Conservation (phyloP, 1,284 basidiomycete species). For the Microstroma glucosiphilum region DNA sequence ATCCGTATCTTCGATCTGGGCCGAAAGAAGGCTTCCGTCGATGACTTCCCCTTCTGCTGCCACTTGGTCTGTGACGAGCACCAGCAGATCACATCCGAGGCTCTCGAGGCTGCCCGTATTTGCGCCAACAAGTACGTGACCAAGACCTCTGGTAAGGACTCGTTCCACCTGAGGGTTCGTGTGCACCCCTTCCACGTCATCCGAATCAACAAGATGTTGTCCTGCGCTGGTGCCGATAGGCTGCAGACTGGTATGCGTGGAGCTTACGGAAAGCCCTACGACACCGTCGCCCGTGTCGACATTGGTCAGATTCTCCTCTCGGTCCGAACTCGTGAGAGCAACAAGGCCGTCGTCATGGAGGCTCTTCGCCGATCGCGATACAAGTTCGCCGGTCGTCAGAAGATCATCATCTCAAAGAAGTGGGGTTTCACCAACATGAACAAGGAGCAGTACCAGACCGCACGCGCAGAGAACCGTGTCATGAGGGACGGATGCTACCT, state of each 20-base stretch:
- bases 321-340: conserved; percentile 83
- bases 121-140: conserved; percentile 99
- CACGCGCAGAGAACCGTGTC: conserved; percentile 66
- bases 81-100: conserved; percentile 92
- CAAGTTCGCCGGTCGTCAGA: conserved; percentile 98
- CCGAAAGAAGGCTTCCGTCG: conserved; percentile 80
- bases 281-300: conserved; percentile 86
- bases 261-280: conserved; percentile 98
- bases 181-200: conserved; percentile 98
- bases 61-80: conserved; percentile 98
- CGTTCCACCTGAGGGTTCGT: conserved; percentile 95
- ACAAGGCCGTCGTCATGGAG: conserved; percentile 85
- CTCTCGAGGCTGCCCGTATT: conserved; percentile 95
- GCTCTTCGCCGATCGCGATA: conserved; percentile 80
- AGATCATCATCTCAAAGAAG: conserved; percentile 74
- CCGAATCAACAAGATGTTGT: conserved; percentile 99
- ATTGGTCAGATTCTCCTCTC: conserved; percentile 97
- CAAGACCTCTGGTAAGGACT: conserved; percentile 96
- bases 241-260: conserved; percentile 97
- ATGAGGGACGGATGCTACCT: conserved; percentile 32
- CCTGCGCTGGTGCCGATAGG: conserved; percentile 96
- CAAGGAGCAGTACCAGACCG: conserved; percentile 78
- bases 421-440: conserved; percentile 89
- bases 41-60: conserved; percentile 79
- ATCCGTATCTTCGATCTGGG: conserved; percentile 66